These are phyloP conservation scores for Aspergillus sp. DNA, from an alignment of 2,329 filamentous ascomycete genomes.

Conservation along the genomic window DNA sequence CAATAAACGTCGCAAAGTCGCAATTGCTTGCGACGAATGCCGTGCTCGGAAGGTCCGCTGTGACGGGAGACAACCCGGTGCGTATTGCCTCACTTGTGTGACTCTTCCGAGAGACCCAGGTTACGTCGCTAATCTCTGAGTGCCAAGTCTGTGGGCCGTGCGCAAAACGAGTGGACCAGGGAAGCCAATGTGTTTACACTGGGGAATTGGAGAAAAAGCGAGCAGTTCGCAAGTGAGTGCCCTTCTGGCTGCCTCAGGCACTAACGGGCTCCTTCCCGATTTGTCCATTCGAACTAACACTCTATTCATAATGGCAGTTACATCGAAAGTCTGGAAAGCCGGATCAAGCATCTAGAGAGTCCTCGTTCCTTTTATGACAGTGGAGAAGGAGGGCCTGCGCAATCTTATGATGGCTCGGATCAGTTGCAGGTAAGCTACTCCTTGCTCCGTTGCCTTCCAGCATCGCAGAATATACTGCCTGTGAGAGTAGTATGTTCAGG, in stretches of 20 bases:
- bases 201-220: constrained; percentile 32
- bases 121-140: constrained; percentile 5
- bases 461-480: neutral
- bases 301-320: constrained; percentile 24
- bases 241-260: neutral
- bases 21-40: constrained; percentile 23
- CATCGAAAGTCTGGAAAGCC: constrained; percentile 29
- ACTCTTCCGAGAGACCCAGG: neutral
- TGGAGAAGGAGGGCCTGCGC: neutral
- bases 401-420: constrained; percentile 3
- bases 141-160: constrained; percentile 34
- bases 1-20: constrained; percentile 21
- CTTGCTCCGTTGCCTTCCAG: neutral
- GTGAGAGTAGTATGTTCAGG: neutral
- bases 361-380: constrained; percentile 1
- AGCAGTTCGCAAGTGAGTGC: constrained; percentile 25
- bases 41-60: constrained; percentile 22
- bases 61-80: constrained; percentile 24
- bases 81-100: neutral
- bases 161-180: constrained; percentile 21
- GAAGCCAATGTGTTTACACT: constrained; percentile 28
- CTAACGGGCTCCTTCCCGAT: neutral
- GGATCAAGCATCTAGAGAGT: constrained; percentile 29
- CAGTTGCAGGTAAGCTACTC: constrained; percentile 14
- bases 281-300: neutral